Conservation (phyloP, 1,284 basidiomycete genomes). For the Amylostereum areolatum region DNA sequence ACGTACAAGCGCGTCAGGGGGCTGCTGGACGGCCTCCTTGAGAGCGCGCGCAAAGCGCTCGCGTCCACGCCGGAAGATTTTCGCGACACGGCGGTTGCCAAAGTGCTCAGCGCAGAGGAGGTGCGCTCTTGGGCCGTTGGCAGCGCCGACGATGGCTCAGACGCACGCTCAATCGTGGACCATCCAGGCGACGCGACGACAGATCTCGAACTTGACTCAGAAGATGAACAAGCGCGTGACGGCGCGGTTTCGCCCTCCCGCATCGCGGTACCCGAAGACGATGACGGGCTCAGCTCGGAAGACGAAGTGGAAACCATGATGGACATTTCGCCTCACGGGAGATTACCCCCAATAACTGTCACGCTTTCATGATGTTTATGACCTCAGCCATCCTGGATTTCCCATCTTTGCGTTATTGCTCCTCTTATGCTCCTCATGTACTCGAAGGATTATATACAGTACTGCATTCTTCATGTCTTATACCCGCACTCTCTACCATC, state of each 20-base stretch:
- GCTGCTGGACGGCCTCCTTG: constrained; percentile 59
- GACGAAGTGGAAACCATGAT: constrained; percentile 35
- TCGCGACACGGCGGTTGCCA: constrained; percentile 40
- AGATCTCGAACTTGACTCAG: constrained; percentile 12
- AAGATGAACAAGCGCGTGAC: constrained; percentile 18
- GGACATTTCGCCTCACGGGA: constrained; percentile 10
- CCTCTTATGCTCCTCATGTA: too few species aligned
- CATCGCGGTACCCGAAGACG: constrained; percentile 24
- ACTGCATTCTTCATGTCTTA: background rate
- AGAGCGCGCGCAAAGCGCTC: constrained; percentile 56
- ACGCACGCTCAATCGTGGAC: constrained; percentile 18
- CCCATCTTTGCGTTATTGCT: background rate
- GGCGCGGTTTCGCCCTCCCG: constrained; percentile 25
- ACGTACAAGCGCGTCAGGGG: constrained; percentile 52
- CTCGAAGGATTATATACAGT: too few species aligned
- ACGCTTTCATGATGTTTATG: constrained; percentile 26
- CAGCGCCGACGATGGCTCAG: constrained; percentile 23
- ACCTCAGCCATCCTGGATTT: constrained; percentile 9
- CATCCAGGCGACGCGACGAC: constrained; percentile 14
- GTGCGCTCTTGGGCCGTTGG: constrained; percentile 46
- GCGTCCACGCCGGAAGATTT: constrained; percentile 50
- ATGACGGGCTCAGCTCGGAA: constrained; percentile 20
- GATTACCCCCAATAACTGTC: constrained; percentile 34
- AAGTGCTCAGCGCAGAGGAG: constrained; percentile 69
- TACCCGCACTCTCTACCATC: too few species aligned